Conservation (phyloP, 2,329 filamentous ascomycete genomes). For the Grosmannia serpens region DNA sequence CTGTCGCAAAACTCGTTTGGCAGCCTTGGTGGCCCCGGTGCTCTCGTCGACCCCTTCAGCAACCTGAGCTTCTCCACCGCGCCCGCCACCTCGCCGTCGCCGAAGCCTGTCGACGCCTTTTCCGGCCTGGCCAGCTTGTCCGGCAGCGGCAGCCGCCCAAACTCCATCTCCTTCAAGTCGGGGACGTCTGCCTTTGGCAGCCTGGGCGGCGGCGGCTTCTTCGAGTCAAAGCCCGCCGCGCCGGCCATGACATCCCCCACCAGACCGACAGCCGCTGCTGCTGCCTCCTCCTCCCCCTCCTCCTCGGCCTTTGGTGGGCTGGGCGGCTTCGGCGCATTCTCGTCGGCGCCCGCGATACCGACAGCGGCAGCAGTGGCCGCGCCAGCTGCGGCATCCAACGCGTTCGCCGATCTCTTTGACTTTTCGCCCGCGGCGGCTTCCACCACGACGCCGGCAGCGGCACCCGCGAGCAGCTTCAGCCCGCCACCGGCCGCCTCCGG, state of each 20-base stretch:
- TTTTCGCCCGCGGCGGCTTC: slow-evolving; percentile 42
- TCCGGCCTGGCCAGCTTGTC: slow-evolving; percentile 9
- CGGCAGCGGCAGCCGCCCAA: slow-evolving; percentile 18
- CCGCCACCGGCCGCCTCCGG: slow-evolving; percentile 23
- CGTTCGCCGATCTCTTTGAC: slow-evolving; percentile 73
- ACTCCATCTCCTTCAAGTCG: slow-evolving; percentile 7
- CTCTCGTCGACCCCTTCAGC: slow-evolving; percentile 19
- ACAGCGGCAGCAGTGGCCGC: slow-evolving; percentile 11
- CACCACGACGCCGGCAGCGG: slow-evolving; percentile 20
- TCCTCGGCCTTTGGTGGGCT: slow-evolving; percentile 47
- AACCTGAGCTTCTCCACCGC: slow-evolving; percentile 31
- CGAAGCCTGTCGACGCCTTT: slow-evolving; percentile 13
- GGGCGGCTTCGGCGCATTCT: slow-evolving; percentile 18
- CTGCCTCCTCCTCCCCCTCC: too few relatives aligned
- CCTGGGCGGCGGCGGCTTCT: slow-evolving; percentile 68
- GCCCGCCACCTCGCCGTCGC: slow-evolving; percentile 18
- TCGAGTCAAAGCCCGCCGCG: slow-evolving; percentile 58
- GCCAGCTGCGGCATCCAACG: slow-evolving; percentile 34
- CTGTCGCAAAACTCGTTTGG: slow-evolving; percentile 13
- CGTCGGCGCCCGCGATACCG: slow-evolving; percentile 17
- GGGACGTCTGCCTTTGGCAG: slow-evolving; percentile 34
- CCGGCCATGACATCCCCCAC: background rate
- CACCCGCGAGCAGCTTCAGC: slow-evolving; percentile 16
- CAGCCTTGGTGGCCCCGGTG: slow-evolving; percentile 22
- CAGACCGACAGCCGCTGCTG: slow-evolving; percentile 2